These are phyloP conservation scores for Fusarium scirpi DNA, from an alignment of 2,329 filamentous ascomycete genomes.

Conservation along the genomic window DNA sequence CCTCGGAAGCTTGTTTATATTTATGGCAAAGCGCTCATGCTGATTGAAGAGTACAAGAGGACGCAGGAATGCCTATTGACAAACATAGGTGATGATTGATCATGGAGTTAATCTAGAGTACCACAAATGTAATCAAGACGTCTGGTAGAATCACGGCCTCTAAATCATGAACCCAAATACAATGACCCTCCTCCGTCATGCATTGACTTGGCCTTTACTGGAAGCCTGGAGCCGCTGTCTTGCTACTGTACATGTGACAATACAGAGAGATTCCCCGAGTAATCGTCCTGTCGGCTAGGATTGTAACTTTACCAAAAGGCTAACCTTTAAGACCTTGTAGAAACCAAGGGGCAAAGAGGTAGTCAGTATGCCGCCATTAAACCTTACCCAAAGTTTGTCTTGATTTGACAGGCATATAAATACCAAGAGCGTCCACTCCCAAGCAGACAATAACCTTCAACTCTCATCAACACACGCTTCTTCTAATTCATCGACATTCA, in stretches of 20 bases:
- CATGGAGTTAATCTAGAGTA: neutral
- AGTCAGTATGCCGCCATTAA: too few relatives aligned
- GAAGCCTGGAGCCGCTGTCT: neutral
- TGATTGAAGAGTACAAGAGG: neutral
- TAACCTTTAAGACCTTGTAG: too few relatives aligned
- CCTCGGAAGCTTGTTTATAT: constrained; percentile 20
- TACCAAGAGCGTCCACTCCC: too few relatives aligned
- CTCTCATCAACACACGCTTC: too few relatives aligned
- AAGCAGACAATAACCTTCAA: too few relatives aligned
- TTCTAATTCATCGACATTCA: too few relatives aligned
- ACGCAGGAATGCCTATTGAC: neutral
- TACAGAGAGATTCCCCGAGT: neutral
- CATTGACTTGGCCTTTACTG: neutral
- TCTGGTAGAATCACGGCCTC: neutral
- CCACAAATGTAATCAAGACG: neutral
- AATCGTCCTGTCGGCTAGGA: neutral
- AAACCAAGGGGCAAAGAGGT: too few relatives aligned
- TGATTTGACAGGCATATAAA: too few relatives aligned
- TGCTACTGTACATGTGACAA: neutral
- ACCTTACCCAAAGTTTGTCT: too few relatives aligned
- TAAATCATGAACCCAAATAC: neutral
- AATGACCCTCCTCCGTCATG: neutral
- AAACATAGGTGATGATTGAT: neutral
- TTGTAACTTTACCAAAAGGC: too few relatives aligned
- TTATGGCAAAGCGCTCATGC: neutral